phyloP scores from a whole-genome alignment of 2,329 filamentous ascomycete genomes.

The Coniochaeta pulveracea region DNA sequence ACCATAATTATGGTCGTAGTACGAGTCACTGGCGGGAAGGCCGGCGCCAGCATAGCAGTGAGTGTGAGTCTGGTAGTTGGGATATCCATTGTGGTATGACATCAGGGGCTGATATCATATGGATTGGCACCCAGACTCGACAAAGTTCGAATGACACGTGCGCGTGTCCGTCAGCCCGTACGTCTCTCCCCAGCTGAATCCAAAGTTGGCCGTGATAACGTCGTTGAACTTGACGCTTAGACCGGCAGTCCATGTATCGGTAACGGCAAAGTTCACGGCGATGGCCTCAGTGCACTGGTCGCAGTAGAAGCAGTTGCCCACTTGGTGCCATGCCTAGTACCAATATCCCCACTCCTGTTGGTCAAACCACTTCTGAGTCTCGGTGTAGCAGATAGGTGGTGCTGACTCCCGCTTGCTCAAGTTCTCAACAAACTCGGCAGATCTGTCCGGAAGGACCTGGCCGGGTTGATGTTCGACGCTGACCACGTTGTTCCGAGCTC shows the following conservation, averaged over 20 bases:
- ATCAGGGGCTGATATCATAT: neutral
- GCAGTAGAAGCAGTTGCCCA: conserved; percentile 1
- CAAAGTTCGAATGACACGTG: neutral
- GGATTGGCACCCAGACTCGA: neutral
- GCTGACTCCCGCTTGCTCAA: neutral
- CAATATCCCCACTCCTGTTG: neutral
- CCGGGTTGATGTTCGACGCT: neutral
- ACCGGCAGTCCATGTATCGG: neutral
- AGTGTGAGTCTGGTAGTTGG: neutral
- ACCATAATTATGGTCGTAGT: neutral
- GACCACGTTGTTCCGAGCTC: neutral
- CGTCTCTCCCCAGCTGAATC: too few relatives aligned
- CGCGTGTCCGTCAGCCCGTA: neutral
- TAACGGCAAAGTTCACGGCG: neutral
- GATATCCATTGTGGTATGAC: neutral
- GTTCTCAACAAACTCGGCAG: neutral
- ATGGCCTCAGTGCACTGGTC: neutral
- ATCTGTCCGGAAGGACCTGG: neutral
- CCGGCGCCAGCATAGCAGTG: neutral
- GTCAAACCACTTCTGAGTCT: neutral
- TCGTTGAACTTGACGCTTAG: neutral
- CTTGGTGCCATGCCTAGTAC: neutral
- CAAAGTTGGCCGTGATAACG: too few relatives aligned
- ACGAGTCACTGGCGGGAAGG: neutral
- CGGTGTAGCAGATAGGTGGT: neutral